Evolutionary conservation across 805 yeast genomes (phyloP), one percentile per base, ranked within the genome.

Genomic region (Sugiyamaella floridensis): DNA sequence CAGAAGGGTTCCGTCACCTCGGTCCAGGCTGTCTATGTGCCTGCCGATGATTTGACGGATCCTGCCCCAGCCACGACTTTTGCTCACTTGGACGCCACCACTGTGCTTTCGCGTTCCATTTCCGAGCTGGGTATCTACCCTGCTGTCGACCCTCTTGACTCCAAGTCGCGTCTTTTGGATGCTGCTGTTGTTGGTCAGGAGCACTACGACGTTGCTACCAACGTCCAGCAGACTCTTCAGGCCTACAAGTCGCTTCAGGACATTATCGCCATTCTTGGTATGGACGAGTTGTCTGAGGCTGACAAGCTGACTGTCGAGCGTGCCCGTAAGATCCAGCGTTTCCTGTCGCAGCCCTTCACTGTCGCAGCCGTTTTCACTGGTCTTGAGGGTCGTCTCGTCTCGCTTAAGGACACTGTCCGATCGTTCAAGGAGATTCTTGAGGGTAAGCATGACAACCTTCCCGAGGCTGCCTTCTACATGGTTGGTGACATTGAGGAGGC

Each of bases 21-120:
- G 59, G 99, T 93, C 78, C 99, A 93, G 82, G 99, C 99, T 72
- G 99, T 93, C 67, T 93, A 93, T 78, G 99, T 92, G 75, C 99
- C 99, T 76, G 99, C 99, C 64, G 99, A 92, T 87, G 99, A 92
- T 81, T 89, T 92, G 84, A 92, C 99, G 63, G 99, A 92, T 82
- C 99, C 99, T 77, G 99, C 99, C 71, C 99, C 97, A 73, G 99
- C 99, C 68, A 92, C 99, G 74, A 92, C 99, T 68, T 92, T 92
- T 76, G 99, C 99, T 71, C 99, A 92, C 77, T 90, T 92, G 85
- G 99, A 92, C 76, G 99, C 99, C 73, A 92, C 99, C 75, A 92
- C 99, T 71, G 99, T 93, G 77, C 87, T 93, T 83, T 90, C 98
- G 68, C 89, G 99, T 84, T 90, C 96, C 83, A 93, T 93, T 73